Evolutionary conservation across 306 rosid species (phyloP).

Genomic region (Malus fusca): DNA sequence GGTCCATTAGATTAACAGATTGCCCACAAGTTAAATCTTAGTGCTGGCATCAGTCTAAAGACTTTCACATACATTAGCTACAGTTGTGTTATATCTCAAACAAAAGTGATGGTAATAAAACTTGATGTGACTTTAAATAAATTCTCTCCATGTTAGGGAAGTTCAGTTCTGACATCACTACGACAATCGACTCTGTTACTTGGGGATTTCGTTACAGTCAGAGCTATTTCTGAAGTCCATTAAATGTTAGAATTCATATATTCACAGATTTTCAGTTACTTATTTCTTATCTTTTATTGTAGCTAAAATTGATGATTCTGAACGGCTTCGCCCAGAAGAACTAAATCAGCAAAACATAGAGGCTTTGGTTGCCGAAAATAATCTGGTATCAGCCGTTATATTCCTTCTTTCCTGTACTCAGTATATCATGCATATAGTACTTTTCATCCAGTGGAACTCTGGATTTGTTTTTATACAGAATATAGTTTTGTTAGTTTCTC

Average conservation of each 20-base stretch:
- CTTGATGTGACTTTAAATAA: not conserved
- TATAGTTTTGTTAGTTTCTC: not conserved
- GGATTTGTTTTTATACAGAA: not conserved
- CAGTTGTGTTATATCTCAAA: not conserved
- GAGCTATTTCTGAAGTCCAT: not conserved
- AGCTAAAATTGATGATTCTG: conserved; percentile 81
- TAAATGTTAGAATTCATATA: not conserved
- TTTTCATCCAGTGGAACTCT: not conserved
- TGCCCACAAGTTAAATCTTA: not conserved
- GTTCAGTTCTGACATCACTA: not conserved
- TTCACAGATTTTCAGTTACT: not conserved
- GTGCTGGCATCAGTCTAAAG: not conserved
- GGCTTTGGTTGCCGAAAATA: conserved; percentile 92
- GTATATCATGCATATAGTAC: not conserved
- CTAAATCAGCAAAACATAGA: conserved; percentile 93
- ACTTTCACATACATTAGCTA: not conserved
- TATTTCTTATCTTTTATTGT: conserved; percentile 4
- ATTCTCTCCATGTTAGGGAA: not conserved
- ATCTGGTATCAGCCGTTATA: conserved; percentile 51
- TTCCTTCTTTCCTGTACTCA: not conserved
- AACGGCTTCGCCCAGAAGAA: conserved; percentile 93
- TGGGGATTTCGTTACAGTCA: not conserved
- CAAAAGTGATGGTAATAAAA: not conserved
- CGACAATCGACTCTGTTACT: not conserved
- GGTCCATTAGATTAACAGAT: not conserved